Base-by-base conservation (phyloP, 495 filamentous ascomycete species). In the Lasiosphaeria ovina region DNA sequence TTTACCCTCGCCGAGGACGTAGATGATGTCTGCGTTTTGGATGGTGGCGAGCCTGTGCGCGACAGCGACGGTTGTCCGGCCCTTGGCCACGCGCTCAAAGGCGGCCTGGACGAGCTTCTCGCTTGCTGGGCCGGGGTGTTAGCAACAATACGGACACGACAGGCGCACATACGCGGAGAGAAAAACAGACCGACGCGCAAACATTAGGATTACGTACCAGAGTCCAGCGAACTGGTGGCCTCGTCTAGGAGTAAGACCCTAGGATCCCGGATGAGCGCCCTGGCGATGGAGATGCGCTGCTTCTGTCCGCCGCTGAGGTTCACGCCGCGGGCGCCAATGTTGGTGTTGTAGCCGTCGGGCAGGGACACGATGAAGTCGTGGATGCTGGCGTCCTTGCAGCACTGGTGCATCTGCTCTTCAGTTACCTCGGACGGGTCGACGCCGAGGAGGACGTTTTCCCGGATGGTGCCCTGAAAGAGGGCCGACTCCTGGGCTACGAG, bases 301-400 rank as follows among this genome's bases (percentile, higher is more conserved):
- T 85, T 85, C 72, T 95, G 90, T 1, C 90, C 90, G 4, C 90
- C 90, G 1, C 85, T 89, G 54, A 95, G 80, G 47, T 78, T 79
- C 12, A 82, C 77, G 3, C 88, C 88, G 55, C 80, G 80, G 5
- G 76, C 78, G 3, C 89, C 87, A 53, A 86, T 85, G 16, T 74
- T 70, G 6, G 88, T 90, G 40, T 80, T 71, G 57, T 84, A 83
- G 0, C 85, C 83, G 9, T 84, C 74, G 0, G 87, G 87, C 1
- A 89, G 71, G 0, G 81, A 82, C 1, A 68, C 65, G 55, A 90
- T 83, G 53, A 89, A 87, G 34, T 87, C 84, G 59, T 81, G 78
- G 50, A 86, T 83, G 59, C 86, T 81, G 7, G 88, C 86, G 48
- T 85, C 76, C 50, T 72, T 72, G 62, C 82, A 86, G 10, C 83